phyloP scores from a whole-genome alignment of 352 stramenopile genomes.

The Globisporangium abappressorium region DNA sequence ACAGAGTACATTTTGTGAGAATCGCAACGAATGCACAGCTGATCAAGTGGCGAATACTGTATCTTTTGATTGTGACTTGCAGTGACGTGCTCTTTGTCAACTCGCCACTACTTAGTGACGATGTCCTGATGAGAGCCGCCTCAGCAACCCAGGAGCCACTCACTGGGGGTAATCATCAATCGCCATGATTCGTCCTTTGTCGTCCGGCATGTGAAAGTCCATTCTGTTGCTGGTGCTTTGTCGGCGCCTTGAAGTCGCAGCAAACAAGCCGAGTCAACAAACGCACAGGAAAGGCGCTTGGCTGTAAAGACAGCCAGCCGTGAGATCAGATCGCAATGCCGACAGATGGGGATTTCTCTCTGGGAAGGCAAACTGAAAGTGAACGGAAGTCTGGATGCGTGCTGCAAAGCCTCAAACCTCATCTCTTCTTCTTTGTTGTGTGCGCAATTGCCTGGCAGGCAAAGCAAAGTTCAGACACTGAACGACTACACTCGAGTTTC shows the following conservation, averaged over 20 bases:
- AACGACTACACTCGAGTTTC: neutral
- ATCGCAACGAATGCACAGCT: neutral
- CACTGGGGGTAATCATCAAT: neutral
- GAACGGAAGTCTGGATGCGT: too few relatives aligned
- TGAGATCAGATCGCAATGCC: neutral
- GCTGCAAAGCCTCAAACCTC: too few relatives aligned
- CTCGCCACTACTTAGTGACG: neutral
- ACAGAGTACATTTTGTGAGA: too few relatives aligned
- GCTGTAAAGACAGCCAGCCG: neutral
- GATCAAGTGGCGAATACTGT: neutral
- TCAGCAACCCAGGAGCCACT: neutral
- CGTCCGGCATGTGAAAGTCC: neutral
- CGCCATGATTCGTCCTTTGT: neutral
- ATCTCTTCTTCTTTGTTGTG: too few relatives aligned
- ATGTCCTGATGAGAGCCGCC: neutral
- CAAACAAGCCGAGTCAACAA: neutral
- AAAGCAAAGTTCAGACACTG: neutral
- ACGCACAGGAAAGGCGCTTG: neutral
- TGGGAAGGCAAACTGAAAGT: too few relatives aligned
- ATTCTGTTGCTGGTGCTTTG: too few relatives aligned
- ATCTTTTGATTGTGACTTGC: too few relatives aligned
- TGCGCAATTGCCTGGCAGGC: neutral
- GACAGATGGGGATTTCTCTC: neutral
- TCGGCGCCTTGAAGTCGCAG: neutral
- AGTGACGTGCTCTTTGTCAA: neutral